Evolutionary conservation across 257 asterid species (phyloP).

Genomic region (Solanum arcanum): DNA sequence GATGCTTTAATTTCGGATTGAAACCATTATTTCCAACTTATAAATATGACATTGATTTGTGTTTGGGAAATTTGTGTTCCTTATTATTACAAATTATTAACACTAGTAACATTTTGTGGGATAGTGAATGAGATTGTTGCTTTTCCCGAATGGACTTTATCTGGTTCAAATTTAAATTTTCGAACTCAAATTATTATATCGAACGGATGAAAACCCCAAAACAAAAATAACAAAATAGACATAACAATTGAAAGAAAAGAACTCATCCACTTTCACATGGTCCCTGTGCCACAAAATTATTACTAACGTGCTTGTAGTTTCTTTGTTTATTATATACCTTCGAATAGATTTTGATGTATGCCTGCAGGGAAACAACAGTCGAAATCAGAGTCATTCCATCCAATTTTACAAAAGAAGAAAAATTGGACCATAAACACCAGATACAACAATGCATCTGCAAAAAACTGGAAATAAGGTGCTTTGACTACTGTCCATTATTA

Average conservation of each 20-base stretch:
- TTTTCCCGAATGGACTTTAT: too few species aligned
- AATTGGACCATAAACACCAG: background rate
- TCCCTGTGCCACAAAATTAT: background rate
- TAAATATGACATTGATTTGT: background rate
- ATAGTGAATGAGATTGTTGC: fast-evolving
- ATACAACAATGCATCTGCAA: background rate
- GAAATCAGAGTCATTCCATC: background rate
- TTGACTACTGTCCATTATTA: background rate
- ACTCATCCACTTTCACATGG: background rate
- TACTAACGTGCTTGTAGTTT: background rate
- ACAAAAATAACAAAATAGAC: background rate
- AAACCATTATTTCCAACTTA: background rate
- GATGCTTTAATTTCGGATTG: background rate
- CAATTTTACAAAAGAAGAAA: background rate
- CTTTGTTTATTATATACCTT: background rate
- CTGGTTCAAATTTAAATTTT: too few species aligned
- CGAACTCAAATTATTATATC: background rate
- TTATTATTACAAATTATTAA: background rate
- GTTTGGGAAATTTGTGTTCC: background rate
- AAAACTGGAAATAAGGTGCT: background rate
- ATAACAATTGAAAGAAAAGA: background rate
- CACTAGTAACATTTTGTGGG: background rate
- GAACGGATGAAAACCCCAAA: background rate
- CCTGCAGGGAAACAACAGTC: background rate
- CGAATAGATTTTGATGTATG: background rate